Evolutionary conservation across 2,329 filamentous ascomycete genomes (phyloP).

Genomic region (Pseudocercospora crystallina): DNA sequence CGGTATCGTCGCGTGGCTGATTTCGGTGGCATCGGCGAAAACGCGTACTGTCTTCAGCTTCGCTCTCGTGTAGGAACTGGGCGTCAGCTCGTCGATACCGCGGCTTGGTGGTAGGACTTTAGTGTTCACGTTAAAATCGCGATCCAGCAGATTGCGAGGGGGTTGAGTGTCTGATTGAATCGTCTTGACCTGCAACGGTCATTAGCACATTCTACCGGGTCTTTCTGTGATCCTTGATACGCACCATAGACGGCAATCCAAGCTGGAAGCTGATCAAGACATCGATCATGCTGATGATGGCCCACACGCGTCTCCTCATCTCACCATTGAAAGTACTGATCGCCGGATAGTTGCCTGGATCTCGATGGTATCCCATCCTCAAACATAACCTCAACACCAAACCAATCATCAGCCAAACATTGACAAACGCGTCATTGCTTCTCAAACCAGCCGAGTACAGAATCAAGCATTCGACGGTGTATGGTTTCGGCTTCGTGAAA

Average conservation of each 20-base stretch:
- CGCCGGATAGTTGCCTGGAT: constrained; percentile 43
- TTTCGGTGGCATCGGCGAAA: constrained; percentile 42
- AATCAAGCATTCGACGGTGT: constrained; percentile 43
- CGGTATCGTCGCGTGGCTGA: constrained; percentile 38
- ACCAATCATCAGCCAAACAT: constrained; percentile 45
- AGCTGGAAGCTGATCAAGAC: constrained; percentile 49
- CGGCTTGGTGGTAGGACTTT: constrained; percentile 39
- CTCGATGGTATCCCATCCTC: constrained; percentile 49
- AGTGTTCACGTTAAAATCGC: constrained; percentile 42
- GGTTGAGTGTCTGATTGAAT: constrained; percentile 44
- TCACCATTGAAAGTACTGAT: constrained; percentile 46
- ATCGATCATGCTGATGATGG: constrained; percentile 45
- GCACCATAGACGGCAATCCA: constrained; percentile 51
- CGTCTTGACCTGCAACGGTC: constrained; percentile 23
- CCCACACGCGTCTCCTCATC: constrained; percentile 50
- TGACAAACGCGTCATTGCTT: constrained; percentile 32
- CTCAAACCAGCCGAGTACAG: constrained; percentile 35
- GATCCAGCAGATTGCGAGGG: constrained; percentile 47
- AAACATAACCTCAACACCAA: constrained; percentile 41
- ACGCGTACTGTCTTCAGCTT: constrained; percentile 37
- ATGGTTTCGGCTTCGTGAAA: constrained; percentile 47
- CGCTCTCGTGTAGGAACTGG: constrained; percentile 36
- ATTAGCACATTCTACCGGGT: background rate
- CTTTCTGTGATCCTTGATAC: constrained; percentile 4
- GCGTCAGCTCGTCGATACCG: constrained; percentile 34